These are phyloP conservation scores for Acephala macrosclerotiorum DNA, from an alignment of 2,329 filamentous ascomycete species.

Conservation along the genomic window DNA sequence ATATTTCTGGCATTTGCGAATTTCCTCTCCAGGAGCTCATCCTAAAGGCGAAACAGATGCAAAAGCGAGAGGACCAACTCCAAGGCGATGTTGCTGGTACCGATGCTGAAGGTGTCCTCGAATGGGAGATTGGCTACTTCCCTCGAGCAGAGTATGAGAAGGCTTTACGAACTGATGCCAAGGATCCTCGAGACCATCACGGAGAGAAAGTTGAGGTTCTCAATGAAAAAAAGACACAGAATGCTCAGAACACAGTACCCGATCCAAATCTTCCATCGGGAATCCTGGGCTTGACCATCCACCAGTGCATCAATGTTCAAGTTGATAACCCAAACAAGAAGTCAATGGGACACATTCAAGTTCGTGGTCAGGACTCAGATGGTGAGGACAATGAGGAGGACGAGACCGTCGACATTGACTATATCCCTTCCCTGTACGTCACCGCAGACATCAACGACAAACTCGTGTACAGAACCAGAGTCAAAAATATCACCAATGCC, in stretches of 20 bases:
- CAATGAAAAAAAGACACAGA: constrained; percentile 28
- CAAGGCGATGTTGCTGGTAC: constrained; percentile 33
- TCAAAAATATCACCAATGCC: constrained; percentile 28
- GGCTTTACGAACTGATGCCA: constrained; percentile 28
- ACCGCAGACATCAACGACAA: constrained; percentile 34
- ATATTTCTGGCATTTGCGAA: constrained; percentile 33
- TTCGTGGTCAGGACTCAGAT: constrained; percentile 30
- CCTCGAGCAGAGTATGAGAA: constrained; percentile 31
- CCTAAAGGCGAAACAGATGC: constrained; percentile 32
- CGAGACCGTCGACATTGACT: constrained; percentile 30
- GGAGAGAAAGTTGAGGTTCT: constrained; percentile 28
- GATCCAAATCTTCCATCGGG: constrained; percentile 33
- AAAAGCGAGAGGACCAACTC: constrained; percentile 32
- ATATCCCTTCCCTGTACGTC: constrained; percentile 33
- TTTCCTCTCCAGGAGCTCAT: constrained; percentile 32
- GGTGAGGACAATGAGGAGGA: constrained; percentile 28
- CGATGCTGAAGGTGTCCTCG: constrained; percentile 31
- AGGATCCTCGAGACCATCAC: constrained; percentile 30
- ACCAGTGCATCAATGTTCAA: constrained; percentile 34
- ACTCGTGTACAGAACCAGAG: constrained; percentile 29
- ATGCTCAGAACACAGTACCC: constrained; percentile 32
- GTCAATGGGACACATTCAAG: constrained; percentile 32
- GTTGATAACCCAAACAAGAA: constrained; percentile 32
- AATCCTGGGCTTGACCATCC: constrained; percentile 31
- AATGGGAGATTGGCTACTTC: constrained; percentile 36